phyloP scores from a whole-genome alignment of 2,329 filamentous ascomycete species.

The Aspergillus sp. region DNA sequence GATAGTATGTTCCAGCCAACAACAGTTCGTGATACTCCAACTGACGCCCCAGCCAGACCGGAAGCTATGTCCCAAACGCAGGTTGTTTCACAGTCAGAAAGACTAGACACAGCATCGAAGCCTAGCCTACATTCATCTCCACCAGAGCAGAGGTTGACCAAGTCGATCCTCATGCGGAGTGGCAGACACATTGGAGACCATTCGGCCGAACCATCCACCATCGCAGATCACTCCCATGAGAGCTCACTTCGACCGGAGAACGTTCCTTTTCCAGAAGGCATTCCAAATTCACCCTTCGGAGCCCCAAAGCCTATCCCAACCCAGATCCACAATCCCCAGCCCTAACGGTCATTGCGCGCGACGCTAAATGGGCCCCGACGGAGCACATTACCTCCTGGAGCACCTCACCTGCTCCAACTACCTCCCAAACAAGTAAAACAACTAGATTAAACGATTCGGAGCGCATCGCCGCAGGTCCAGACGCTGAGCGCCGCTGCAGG shows the following conservation, averaged over 20 bases:
- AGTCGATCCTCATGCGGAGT: background rate
- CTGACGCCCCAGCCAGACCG: too few relatives aligned
- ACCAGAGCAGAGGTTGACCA: background rate
- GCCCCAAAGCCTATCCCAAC: background rate
- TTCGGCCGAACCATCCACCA: background rate
- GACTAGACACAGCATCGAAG: background rate
- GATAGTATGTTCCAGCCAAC: background rate
- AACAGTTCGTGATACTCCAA: background rate
- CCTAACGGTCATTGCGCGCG: too few relatives aligned
- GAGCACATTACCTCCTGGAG: too few relatives aligned
- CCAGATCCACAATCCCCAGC: background rate
- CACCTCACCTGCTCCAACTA: too few relatives aligned
- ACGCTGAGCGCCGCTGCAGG: background rate
- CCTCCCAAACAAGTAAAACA: background rate
- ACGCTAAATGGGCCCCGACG: too few relatives aligned
- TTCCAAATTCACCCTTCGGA: background rate
- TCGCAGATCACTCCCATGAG: background rate
- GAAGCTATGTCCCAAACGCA: too few relatives aligned
- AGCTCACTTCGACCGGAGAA: background rate
- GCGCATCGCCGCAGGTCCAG: background rate
- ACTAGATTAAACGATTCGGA: background rate
- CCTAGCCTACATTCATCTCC: background rate
- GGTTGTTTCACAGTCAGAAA: too few relatives aligned
- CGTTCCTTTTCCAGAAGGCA: background rate
- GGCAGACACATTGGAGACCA: background rate